A percentile compares a stretch with the other conserved stretches of the same genome.
Evolutionary conservation across 139 green algal species (phyloP).

Genomic region (Chlorella sp.): DNA sequence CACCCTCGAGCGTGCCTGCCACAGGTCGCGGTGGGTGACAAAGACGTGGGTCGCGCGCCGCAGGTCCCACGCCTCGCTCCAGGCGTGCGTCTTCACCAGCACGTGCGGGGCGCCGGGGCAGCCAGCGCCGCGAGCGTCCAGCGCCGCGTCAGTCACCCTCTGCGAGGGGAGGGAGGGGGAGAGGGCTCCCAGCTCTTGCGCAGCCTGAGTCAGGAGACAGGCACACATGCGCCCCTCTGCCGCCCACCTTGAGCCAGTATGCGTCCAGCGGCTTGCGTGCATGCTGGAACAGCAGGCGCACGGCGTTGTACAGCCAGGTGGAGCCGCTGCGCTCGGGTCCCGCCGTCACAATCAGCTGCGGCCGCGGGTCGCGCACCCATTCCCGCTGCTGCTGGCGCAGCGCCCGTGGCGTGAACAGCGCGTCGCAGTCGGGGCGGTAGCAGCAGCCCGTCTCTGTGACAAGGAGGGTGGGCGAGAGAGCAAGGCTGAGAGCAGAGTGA

Average conservation of each 20-base stretch:
- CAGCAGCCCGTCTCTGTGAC: too few species aligned
- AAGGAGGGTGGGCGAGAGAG: too few species aligned
- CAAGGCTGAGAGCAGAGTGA: too few species aligned
- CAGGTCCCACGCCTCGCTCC: constrained; percentile 29
- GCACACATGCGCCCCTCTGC: too few species aligned
- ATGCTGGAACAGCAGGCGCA: constrained; percentile 35
- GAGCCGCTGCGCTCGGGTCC: constrained; percentile 43
- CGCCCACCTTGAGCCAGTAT: constrained; percentile 40
- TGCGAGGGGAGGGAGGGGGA: too few species aligned
- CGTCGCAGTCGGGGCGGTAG: constrained; percentile 13
- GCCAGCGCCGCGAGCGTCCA: constrained; percentile 24
- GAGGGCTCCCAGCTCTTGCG: too few species aligned
- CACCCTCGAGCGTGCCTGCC: too few species aligned
- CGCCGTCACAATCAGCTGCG: constrained; percentile 13
- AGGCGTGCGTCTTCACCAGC: constrained; percentile 44
- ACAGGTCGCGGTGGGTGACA: constrained; percentile 41
- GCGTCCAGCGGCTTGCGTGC: constrained; percentile 35
- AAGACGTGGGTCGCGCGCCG: constrained; percentile 24
- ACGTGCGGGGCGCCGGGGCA: constrained; percentile 3
- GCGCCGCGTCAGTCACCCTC: constrained; percentile 15
- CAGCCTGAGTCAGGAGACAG: too few species aligned
- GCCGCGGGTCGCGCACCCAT: neutral
- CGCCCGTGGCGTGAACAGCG: neutral
- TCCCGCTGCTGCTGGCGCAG: constrained; percentile 1
- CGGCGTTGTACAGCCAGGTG: constrained; percentile 50